phyloP scores from a whole-genome alignment of 495 filamentous ascomycete genomes.

The Hypoxylon perforatum region DNA sequence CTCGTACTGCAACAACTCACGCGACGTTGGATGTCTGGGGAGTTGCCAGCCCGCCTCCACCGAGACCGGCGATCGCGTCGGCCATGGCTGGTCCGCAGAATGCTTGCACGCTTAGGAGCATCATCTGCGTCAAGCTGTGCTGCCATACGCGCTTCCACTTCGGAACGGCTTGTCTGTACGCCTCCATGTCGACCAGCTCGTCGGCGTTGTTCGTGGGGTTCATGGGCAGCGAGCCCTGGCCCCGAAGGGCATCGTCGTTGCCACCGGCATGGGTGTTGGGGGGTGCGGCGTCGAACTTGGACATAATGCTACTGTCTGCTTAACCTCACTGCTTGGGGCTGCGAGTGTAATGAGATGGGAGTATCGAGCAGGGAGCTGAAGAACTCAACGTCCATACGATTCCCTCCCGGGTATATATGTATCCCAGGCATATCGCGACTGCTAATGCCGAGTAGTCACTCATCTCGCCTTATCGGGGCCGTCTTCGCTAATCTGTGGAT shows the following conservation, averaged over 20 bases:
- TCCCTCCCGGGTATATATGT: slow-evolving; percentile 25
- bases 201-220: slow-evolving; percentile 26
- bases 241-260: slow-evolving; percentile 30
- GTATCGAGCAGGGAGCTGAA: neutral
- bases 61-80: slow-evolving; percentile 35
- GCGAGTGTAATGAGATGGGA: neutral
- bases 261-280: slow-evolving; percentile 36
- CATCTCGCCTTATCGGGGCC: slow-evolving; percentile 23
- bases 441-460: slow-evolving; percentile 16
- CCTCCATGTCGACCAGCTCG: slow-evolving; percentile 35
- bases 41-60: slow-evolving; percentile 34
- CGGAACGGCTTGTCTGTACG: slow-evolving; percentile 26
- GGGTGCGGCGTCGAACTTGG: slow-evolving; percentile 39
- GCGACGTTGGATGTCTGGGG: slow-evolving; percentile 38
- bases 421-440: slow-evolving; percentile 20
- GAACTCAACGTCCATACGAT: slow-evolving; percentile 8
- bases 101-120: slow-evolving; percentile 35
- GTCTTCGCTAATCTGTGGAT: slow-evolving; percentile 32
- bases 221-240: slow-evolving; percentile 33
- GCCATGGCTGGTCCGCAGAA: slow-evolving; percentile 40
- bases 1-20: slow-evolving; percentile 12
- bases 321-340: neutral
- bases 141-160: slow-evolving; percentile 36
- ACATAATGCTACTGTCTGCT: slow-evolving; percentile 19
- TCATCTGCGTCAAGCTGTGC: slow-evolving; percentile 39